Evolutionary conservation across 139 green algal genomes (phyloP).

Genomic region (Picochlorum sp.): DNA sequence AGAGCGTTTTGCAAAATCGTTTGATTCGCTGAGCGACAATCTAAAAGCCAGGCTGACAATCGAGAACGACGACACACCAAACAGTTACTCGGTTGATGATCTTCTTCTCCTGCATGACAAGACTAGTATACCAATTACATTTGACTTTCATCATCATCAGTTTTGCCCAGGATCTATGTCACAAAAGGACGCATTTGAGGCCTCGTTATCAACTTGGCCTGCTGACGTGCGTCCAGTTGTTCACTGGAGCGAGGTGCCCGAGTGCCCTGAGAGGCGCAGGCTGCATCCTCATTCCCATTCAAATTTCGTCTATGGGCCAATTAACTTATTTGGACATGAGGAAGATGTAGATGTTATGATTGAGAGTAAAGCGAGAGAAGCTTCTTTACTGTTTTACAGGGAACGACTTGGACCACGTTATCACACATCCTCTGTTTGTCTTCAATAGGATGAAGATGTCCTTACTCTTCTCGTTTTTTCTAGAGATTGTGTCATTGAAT

Average conservation of each 20-base stretch:
- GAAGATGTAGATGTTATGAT: slow-evolving; percentile 44
- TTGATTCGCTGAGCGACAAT: slow-evolving; percentile 24
- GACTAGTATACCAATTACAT: slow-evolving; percentile 39
- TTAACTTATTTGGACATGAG: slow-evolving; percentile 39
- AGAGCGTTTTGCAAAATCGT: slow-evolving; percentile 37
- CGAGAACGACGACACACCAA: slow-evolving; percentile 51
- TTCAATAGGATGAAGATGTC: not conserved
- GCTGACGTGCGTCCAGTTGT: slow-evolving; percentile 25
- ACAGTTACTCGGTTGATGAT: slow-evolving; percentile 32
- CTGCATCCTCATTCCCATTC: slow-evolving; percentile 7
- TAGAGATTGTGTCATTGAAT: too few species aligned
- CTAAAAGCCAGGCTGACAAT: slow-evolving; percentile 38
- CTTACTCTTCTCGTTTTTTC: not conserved
- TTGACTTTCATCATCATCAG: slow-evolving; percentile 59
- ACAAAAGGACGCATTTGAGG: slow-evolving; percentile 32
- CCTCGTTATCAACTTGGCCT: slow-evolving; percentile 37
- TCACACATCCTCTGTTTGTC: not conserved
- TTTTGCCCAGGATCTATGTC: slow-evolving; percentile 26
- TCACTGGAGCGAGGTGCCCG: slow-evolving; percentile 12
- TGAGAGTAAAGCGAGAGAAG: slow-evolving; percentile 53
- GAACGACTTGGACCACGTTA: not conserved
- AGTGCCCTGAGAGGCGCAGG: not conserved
- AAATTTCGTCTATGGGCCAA: slow-evolving; percentile 27
- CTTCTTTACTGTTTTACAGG: slow-evolving; percentile 28
- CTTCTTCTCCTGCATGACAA: slow-evolving; percentile 21